phyloP scores from a whole-genome alignment of 352 stramenopile genomes.

The Peronospora farinosa region DNA sequence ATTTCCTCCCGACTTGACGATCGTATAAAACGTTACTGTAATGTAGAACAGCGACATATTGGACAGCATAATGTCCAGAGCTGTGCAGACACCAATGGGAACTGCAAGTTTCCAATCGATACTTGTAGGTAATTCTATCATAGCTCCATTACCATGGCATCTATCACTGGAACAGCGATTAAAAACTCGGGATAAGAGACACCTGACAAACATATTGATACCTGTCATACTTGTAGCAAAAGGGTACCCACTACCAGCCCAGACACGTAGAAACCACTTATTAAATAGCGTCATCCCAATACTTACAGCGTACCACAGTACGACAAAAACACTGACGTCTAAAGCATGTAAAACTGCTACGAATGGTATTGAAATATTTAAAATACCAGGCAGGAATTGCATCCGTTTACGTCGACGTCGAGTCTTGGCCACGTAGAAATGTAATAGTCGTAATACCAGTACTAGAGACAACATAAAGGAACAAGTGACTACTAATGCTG shows the following conservation, averaged over 20 bases:
- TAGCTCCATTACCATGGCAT: conserved; percentile 16
- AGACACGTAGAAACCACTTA: conserved; percentile 79
- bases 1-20: conserved; percentile 73
- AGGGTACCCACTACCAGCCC: conserved; percentile 57
- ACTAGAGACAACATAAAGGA: conserved; percentile 56
- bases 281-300: conserved; percentile 85
- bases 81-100: conserved; percentile 71
- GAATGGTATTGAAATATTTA: conserved; percentile 16
- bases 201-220: conserved; percentile 79
- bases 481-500: conserved; percentile 46
- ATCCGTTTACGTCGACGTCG: conserved; percentile 21
- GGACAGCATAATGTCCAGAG: conserved; percentile 79
- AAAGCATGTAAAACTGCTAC: conserved; percentile 42
- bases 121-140: conserved; percentile 27
- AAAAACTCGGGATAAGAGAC: conserved; percentile 49
- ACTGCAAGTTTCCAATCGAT: conserved; percentile 68
- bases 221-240: conserved; percentile 76
- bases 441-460: conserved; percentile 36
- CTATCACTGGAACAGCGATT: conserved; percentile 34
- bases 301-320: conserved; percentile 79
- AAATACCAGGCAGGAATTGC: conserved; percentile 10
- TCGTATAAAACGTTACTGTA: conserved; percentile 83
- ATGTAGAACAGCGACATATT: conserved; percentile 85
- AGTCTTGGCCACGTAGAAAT: conserved; percentile 29
- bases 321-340: conserved; percentile 63